phyloP scores from a whole-genome alignment of 139 green algal species.

The Chlamydomonas incerta region DNA sequence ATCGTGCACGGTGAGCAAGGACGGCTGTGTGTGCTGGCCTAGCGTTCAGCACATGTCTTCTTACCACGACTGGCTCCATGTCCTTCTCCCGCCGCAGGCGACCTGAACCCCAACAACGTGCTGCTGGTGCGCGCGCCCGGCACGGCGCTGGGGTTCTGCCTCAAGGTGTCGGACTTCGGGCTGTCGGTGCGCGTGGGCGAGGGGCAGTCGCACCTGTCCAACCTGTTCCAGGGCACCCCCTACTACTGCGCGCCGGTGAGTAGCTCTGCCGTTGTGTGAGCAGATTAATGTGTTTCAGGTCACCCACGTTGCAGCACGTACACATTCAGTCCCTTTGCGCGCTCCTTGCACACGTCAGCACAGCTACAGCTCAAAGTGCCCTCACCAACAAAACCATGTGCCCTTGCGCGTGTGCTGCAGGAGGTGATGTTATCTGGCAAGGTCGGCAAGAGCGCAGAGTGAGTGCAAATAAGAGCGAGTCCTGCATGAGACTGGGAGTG shows the following conservation, averaged over 20 bases:
- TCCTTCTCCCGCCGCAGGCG: constrained; percentile 1
- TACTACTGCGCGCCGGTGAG: constrained; percentile 42
- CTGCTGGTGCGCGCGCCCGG: constrained; percentile 20
- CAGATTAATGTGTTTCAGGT: no score
- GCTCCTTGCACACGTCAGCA: no score
- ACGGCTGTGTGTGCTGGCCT: no score
- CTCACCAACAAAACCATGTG: no score
- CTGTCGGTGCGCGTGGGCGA: constrained; percentile 32
- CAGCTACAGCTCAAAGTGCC: no score
- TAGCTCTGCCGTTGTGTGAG: not conserved
- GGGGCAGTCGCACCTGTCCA: constrained; percentile 39
- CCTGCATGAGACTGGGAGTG: no score
- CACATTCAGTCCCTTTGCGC: no score
- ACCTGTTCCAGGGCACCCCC: constrained; percentile 44
- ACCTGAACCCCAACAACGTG: constrained; percentile 55
- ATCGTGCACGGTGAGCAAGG: constrained; percentile 49
- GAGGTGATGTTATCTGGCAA: constrained; percentile 43
- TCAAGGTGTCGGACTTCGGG: constrained; percentile 48
- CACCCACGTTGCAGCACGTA: no score
- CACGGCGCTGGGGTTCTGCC: constrained; percentile 9
- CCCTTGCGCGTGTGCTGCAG: not conserved
- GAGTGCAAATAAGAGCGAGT: not conserved
- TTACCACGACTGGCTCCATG: no score
- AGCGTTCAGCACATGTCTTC: no score
- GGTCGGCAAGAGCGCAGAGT: constrained; percentile 29